A percentile compares a stretch with the other conserved stretches of the same genome.
Conservation (phyloP, 2,329 filamentous ascomycete species). For the Clarireedia monteithiana region DNA sequence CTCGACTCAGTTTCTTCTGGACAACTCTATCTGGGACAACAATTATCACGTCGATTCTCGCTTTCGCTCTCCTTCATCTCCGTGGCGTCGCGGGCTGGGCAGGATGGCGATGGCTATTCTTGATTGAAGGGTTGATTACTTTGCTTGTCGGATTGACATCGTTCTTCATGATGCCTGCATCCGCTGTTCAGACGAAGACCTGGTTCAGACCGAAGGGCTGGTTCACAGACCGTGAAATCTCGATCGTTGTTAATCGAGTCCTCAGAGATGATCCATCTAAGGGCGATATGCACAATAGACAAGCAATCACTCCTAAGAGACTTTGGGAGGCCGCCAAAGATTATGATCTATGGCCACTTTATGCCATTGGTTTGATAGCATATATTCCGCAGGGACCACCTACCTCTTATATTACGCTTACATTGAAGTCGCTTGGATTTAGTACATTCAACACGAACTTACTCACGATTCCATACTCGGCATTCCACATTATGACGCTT, state of each 20-base stretch:
- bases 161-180: constrained; percentile 50
- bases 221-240: constrained; percentile 55
- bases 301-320: constrained; percentile 42
- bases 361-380: constrained; percentile 37
- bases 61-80: constrained; percentile 46
- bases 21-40: constrained; percentile 43
- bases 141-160: constrained; percentile 45
- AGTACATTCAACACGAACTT: constrained; percentile 38
- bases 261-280: constrained; percentile 41
- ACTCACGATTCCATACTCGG: constrained; percentile 38
- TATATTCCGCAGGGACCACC: constrained; percentile 43
- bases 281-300: constrained; percentile 51
- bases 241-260: constrained; percentile 58
- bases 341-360: constrained; percentile 53
- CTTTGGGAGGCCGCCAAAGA: constrained; percentile 48
- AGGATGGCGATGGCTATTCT: constrained; percentile 48
- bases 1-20: constrained; percentile 64
- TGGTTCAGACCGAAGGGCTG: constrained; percentile 52
- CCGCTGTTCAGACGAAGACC: constrained; percentile 49
- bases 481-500: constrained; percentile 37
- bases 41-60: constrained; percentile 43
- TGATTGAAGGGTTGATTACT: constrained; percentile 49
- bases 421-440: constrained; percentile 32
- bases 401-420: constrained; percentile 45
- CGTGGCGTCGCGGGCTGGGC: constrained; percentile 41